Evolutionary conservation across 208 protist species (phyloP).

Genomic region (Zelonia costaricensis): DNA sequence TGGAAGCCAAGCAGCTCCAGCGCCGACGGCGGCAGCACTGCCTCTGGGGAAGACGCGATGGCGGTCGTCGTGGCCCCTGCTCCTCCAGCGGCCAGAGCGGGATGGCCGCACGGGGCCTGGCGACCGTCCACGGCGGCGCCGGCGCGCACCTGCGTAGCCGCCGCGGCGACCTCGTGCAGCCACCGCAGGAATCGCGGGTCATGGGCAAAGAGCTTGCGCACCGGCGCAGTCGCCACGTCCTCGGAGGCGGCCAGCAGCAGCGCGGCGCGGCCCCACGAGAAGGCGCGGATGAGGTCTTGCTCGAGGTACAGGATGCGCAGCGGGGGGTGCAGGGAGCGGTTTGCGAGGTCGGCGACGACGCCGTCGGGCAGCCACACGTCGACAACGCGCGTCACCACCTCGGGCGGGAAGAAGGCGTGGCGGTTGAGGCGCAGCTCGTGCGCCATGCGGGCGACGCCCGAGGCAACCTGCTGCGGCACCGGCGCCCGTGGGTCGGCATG

Average conservation of each 20-base stretch:
- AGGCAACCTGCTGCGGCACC: conserved; percentile 65
- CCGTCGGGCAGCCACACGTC: conserved; percentile 48
- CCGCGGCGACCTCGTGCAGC: not conserved
- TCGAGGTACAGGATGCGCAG: conserved; percentile 56
- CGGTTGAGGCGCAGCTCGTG: conserved; percentile 66
- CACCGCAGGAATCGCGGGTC: conserved; percentile 32
- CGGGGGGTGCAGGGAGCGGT: conserved; percentile 58
- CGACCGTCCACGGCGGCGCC: not conserved
- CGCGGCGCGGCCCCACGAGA: conserved; percentile 42
- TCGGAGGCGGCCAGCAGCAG: conserved; percentile 33
- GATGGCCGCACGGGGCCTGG: not conserved
- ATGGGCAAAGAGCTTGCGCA: conserved; percentile 35
- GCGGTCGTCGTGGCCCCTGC: no score
- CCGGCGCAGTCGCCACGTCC: conserved; percentile 33
- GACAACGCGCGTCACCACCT: conserved; percentile 39
- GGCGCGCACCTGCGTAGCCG: not conserved
- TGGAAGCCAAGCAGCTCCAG: conserved; percentile 57
- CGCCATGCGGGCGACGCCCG: conserved; percentile 58
- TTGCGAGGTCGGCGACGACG: conserved; percentile 42
- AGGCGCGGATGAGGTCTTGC: conserved; percentile 23
- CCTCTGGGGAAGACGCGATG: not conserved
- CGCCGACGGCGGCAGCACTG: conserved; percentile 18
- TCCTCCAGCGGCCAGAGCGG: not conserved
- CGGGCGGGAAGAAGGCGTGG: conserved; percentile 46
- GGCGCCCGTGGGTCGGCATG: conserved; percentile 32